Evolutionary conservation across 192 early-diverging fungal species (phyloP).

Genomic region (Linnemannia exigua): DNA sequence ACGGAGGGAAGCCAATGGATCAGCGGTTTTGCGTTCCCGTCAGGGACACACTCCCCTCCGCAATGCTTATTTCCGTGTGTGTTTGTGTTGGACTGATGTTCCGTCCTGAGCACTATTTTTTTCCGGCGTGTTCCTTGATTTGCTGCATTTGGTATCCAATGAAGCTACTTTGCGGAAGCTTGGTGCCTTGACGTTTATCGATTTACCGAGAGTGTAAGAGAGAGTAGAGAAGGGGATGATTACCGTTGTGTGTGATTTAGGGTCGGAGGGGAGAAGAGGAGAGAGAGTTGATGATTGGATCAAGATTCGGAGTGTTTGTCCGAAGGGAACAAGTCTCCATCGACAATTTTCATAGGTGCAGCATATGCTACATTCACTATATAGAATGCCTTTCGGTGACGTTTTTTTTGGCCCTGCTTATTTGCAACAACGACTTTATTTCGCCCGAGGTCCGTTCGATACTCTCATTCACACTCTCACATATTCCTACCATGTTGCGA

Average conservation of each 20-base stretch:
- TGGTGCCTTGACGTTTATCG: not conserved
- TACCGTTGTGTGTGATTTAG: constrained; percentile 19
- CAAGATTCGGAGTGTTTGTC: too few species aligned
- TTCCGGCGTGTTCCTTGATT: constrained; percentile 2
- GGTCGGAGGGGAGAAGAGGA: constrained; percentile 8
- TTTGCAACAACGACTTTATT: too few species aligned
- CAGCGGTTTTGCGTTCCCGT: not conserved
- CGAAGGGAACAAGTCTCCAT: too few species aligned
- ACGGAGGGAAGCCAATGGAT: not conserved
- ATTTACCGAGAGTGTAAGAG: not conserved
- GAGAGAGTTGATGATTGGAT: not conserved
- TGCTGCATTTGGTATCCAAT: not conserved
- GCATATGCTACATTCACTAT: too few species aligned
- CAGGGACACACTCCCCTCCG: not conserved
- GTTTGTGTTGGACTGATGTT: not conserved
- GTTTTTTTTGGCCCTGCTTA: too few species aligned
- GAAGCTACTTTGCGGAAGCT: not conserved
- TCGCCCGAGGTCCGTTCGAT: too few species aligned
- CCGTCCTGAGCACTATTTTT: not conserved
- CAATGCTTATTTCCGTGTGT: constrained; percentile 1
- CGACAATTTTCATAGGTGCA: too few species aligned
- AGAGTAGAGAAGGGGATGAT: not conserved
- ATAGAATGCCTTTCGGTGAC: too few species aligned
- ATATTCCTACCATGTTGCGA: too few species aligned
- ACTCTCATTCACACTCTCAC: too few species aligned